Evolutionary conservation across 116 monocot genomes (phyloP), one percentile per base, ranked within the genome.

Genomic region (Trichopus zeylanicus): DNA sequence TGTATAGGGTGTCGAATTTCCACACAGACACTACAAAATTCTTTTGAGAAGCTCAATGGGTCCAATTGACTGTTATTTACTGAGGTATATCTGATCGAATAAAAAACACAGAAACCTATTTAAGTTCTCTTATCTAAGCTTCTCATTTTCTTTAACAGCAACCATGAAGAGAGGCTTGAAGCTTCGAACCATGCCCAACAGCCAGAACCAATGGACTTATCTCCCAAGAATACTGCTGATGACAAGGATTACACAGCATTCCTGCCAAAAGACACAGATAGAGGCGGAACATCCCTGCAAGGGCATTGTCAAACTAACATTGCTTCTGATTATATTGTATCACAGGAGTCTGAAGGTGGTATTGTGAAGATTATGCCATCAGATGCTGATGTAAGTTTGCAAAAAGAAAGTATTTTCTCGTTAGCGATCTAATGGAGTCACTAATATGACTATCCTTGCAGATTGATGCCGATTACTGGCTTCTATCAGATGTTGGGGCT

Each of bases 391-490:
- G 42, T 42, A 15, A 42, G 42, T 18, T 39, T 13, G 39, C 6
- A 42, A 1, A n/a, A 42, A 16, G 8, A 42, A 42, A 16, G 42
- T 13, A 16, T 42, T 42, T 42, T 16, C 13, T n/a, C 13, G n/a
- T 13, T 13, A 42, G 42, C n/a, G 1, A 42, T 9, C 12, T 4
- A 42, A n/a, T 12, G 7, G 13, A 1, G 18, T n/a, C 42, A 15
- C 42, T 42, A 42, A 42, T 15, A 42, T 42, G 13, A n/a, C 8
- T 42, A 3, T 42, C n/a, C 23, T 49, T 67, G 62, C 93, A 93
- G 93, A 68, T 67, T 65, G 73, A 82, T 58, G 79, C 85, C 15
- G 93, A 93, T 75, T 93, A 93, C 68, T 82, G 88, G 80, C 77
- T 93, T 67, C 53, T 73, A 42, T 80, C 93, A 31, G 93, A 85